phyloP scores from a whole-genome alignment of 2,329 filamentous ascomycete species.

The Passalora sequoiae region DNA sequence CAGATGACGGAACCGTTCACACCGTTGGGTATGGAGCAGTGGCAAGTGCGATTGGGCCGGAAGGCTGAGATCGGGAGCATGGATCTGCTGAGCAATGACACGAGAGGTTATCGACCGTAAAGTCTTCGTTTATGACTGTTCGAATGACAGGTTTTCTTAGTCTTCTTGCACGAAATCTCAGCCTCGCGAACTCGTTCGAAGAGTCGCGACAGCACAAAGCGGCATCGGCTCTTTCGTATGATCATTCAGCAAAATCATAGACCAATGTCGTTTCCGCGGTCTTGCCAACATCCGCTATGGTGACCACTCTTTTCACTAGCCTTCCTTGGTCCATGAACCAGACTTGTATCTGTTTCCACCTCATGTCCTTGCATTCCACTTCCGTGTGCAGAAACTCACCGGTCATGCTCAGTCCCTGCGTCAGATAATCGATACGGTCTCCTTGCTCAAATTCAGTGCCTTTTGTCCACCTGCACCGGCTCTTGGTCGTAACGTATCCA shows the following conservation, averaged over 20 bases:
- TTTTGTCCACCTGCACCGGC: conserved; percentile 15
- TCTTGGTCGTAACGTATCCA: conserved; percentile 1
- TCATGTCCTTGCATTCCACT: conserved; percentile 11
- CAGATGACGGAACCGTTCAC: too few species aligned
- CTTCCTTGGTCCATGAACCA: conserved; percentile 19
- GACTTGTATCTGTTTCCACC: conserved; percentile 14
- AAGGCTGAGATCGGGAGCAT: too few species aligned
- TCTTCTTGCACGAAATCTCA: too few species aligned
- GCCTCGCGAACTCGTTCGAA: too few species aligned
- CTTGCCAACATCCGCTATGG: conserved; percentile 8
- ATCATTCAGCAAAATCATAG: conserved; percentile 16
- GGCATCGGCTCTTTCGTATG: background rate
- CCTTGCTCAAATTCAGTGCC: conserved; percentile 10
- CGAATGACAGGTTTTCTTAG: too few species aligned
- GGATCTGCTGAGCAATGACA: too few species aligned
- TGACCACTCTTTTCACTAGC: conserved; percentile 21
- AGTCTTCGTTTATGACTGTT: too few species aligned
- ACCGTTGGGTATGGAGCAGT: too few species aligned
- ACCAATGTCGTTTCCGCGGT: conserved; percentile 30
- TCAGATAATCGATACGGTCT: conserved; percentile 15
- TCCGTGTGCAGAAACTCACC: conserved; percentile 17
- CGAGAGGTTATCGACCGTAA: too few species aligned
- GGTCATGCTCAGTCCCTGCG: conserved; percentile 11
- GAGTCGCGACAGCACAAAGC: too few species aligned
- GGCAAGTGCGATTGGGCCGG: too few species aligned